phyloP scores from a whole-genome alignment of 169 alveolate species.

The Plasmodium ovale region DNA sequence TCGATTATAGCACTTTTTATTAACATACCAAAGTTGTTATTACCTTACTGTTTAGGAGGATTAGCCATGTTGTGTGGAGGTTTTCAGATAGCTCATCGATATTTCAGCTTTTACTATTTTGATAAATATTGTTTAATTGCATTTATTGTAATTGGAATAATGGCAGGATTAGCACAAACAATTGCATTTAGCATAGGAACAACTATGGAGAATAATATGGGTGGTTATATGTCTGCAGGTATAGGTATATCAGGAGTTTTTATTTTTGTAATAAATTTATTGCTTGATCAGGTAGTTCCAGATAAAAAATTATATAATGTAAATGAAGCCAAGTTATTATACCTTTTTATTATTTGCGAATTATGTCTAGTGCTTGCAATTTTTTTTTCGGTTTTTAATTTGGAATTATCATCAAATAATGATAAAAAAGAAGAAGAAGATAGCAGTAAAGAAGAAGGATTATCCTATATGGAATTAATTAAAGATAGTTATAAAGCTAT shows the following conservation, averaged over 20 bases:
- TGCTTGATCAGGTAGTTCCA: conserved; percentile 48
- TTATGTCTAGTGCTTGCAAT: conserved; percentile 19
- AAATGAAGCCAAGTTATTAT: conserved; percentile 20
- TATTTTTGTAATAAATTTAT: conserved; percentile 31
- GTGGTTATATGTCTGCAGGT: conserved; percentile 70
- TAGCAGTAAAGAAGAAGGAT: conserved; percentile 18
- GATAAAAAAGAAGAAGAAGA: conserved; percentile 25
- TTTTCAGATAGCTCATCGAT: conserved; percentile 56
- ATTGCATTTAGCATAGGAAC: conserved; percentile 65
- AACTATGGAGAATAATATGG: conserved; percentile 56
- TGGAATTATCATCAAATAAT: conserved; percentile 17
- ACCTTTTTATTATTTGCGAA: conserved; percentile 40
- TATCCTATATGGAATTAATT: conserved; percentile 36
- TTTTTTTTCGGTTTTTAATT: conserved; percentile 26
- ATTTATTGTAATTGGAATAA: conserved; percentile 48
- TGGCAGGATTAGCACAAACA: conserved; percentile 65
- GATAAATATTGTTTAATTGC: conserved; percentile 34
- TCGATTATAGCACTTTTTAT: conserved; percentile 44
- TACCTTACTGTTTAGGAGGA: conserved; percentile 38
- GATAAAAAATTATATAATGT: neutral
- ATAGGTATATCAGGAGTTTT: conserved; percentile 68
- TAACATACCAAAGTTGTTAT: conserved; percentile 26
- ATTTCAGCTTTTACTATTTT: conserved; percentile 1
- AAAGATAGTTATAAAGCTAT: conserved; percentile 73
- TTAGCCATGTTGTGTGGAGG: conserved; percentile 28